Base-by-base conservation (phyloP, 768 basidiomycete genomes). In the Porpolomopsis calyptriformis region DNA sequence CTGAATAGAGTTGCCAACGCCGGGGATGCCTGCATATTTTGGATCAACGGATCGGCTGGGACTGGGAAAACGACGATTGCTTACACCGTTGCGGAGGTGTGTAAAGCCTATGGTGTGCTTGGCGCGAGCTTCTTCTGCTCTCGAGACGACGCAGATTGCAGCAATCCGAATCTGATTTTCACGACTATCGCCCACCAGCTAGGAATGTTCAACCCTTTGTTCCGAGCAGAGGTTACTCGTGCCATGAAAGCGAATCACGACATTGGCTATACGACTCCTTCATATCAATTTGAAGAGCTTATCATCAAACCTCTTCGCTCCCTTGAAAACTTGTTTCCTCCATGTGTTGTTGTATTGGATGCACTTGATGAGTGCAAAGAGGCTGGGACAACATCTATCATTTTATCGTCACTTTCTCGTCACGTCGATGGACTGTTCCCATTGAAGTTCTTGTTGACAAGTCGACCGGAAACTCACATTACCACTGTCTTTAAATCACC, bases 51-150 rank as follows among this genome's bases (percentile, higher is more conserved):
- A 14, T 31, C 29, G 29, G 29, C 29, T 14, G 29, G 29, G 7
- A 31, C 29, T 7, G 29, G 29, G 29, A 31, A 31, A 14, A 7
- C 29, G 29, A 31, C 29, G 29, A 31, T 31, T 31, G 29, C 29
- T 31, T 31, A 31, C 14, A 31, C 29, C 7, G 29, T 31, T 31
- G 29, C 29, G 7, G 14, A 58, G 18, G 9, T 8, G 1, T 51
- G 58, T 23, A 52, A 29, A 45, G 49, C 33, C 22, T 16, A 16
- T 25, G 50, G 45, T 11, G 43, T 12, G 6, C 55, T 65, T 8
- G 60, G 59, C 26, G 63, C 60, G 0, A 61, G 59, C 38, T 67
- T 64, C 50, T 67, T 67, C 50, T 64, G 67, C 52, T 64, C 59
- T 0, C 49, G 58, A n/a, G 51, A 54, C 12, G 58, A 58, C 31